These are phyloP conservation scores for Fusarium torreyae DNA, from an alignment of 2,329 filamentous ascomycete genomes.

Conservation along the genomic window DNA sequence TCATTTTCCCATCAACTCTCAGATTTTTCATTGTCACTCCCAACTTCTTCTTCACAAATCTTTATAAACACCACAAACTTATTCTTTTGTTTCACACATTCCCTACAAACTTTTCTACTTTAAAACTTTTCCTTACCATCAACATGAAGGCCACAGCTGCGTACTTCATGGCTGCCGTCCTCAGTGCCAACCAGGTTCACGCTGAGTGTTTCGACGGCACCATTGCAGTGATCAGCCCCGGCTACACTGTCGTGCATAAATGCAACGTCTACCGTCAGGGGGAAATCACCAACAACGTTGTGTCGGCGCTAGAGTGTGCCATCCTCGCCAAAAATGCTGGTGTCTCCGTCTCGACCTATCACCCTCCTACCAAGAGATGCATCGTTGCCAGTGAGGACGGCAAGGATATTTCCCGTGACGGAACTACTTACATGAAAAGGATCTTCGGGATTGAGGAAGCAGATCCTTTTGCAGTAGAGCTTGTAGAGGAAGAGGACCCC, in stretches of 20 bases:
- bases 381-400: neutral
- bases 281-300: neutral
- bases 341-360: slow-evolving; percentile 3
- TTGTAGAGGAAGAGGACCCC: neutral
- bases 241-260: slow-evolving; percentile 8
- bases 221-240: neutral
- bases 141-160: slow-evolving; percentile 4
- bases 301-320: neutral
- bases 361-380: slow-evolving; percentile 3
- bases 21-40: neutral
- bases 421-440: slow-evolving; percentile 5
- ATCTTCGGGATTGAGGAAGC: neutral
- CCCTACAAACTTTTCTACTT: neutral
- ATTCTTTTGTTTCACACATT: neutral
- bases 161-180: neutral
- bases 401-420: neutral
- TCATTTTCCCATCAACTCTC: neutral
- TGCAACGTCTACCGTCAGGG: neutral
- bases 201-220: neutral
- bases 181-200: neutral
- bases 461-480: neutral
- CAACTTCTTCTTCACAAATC: neutral
- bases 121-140: neutral
- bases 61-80: neutral
- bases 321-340: slow-evolving; percentile 1